Percentiles rank a stretch among this genome's conserved stretches.
Evolutionary conservation across 495 filamentous ascomycete species (phyloP).

Genomic region (Penicillium paradoxum): DNA sequence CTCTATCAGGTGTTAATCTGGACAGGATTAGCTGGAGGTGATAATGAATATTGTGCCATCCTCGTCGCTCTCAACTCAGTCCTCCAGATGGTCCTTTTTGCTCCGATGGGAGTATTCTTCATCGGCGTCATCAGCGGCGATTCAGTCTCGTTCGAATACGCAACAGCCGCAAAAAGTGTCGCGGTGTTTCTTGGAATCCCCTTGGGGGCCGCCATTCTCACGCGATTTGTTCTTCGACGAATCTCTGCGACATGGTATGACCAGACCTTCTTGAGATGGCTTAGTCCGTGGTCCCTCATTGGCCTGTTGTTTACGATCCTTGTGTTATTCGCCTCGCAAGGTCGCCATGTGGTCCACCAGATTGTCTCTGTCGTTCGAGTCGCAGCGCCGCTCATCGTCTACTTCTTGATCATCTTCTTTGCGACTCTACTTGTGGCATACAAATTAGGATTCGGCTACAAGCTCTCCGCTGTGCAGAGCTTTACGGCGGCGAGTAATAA

Average conservation of each 20-base stretch:
- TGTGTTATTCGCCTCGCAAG: constrained; percentile 80
- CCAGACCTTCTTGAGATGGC: constrained; percentile 60
- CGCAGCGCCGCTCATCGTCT: constrained; percentile 72
- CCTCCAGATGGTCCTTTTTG: constrained; percentile 82
- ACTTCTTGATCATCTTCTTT: constrained; percentile 72
- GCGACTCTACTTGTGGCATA: constrained; percentile 55
- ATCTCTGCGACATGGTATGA: constrained; percentile 60
- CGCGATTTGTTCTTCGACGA: constrained; percentile 58
- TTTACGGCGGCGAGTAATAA: constrained; percentile 96
- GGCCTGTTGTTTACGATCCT: constrained; percentile 83
- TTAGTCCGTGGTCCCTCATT: constrained; percentile 71
- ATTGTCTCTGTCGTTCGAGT: constrained; percentile 79
- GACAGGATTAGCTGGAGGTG: constrained; percentile 73
- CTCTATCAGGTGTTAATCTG: constrained; percentile 63
- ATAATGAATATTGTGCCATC: constrained; percentile 82
- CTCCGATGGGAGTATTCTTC: constrained; percentile 74
- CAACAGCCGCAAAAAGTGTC: constrained; percentile 70
- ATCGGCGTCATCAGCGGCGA: constrained; percentile 59
- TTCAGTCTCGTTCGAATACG: constrained; percentile 55
- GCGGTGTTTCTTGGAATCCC: constrained; percentile 85
- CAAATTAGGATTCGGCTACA: constrained; percentile 68
- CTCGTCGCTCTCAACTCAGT: constrained; percentile 85
- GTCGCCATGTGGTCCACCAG: constrained; percentile 72
- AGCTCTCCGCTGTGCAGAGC: constrained; percentile 70
- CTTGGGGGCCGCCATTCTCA: constrained; percentile 70